A percentile compares a stretch with the other conserved stretches of the same genome.
These are phyloP conservation scores for Tanacetum coccineum DNA, from an alignment of 129 eudicot genomes.

Conservation along the genomic window DNA sequence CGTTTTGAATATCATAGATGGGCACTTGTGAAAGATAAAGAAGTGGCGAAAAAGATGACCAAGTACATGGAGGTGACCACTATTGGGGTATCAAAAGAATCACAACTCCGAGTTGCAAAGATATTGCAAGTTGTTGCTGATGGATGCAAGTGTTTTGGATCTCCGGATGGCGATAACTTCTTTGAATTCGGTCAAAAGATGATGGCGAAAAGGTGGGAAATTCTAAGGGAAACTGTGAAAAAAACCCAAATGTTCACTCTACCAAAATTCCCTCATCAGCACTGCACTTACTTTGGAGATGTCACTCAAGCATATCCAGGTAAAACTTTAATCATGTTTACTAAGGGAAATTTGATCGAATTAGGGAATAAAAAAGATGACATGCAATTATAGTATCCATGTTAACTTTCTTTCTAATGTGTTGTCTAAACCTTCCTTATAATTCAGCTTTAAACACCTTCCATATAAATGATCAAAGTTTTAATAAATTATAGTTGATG, in stretches of 20 bases:
- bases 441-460: too few relatives aligned
- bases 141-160: conserved; percentile 43
- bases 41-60: conserved; percentile 65
- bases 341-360: too few relatives aligned
- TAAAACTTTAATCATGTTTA: too few relatives aligned
- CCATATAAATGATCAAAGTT: too few relatives aligned
- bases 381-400: background rate
- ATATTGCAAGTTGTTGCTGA: conserved; percentile 53
- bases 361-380: too few relatives aligned
- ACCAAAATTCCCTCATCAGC: conserved; percentile 44
- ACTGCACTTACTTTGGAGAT: conserved; percentile 52
- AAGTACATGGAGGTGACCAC: conserved; percentile 57
- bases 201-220: conserved; percentile 72
- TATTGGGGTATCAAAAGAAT: conserved; percentile 81
- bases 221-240: conserved; percentile 43
- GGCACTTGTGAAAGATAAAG: conserved; percentile 87
- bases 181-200: conserved; percentile 37
- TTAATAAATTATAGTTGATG: too few relatives aligned
- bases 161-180: conserved; percentile 34
- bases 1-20: conserved; percentile 37
- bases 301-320: conserved; percentile 61
- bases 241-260: conserved; percentile 33
- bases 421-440: too few relatives aligned
- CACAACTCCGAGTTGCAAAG: conserved; percentile 73
- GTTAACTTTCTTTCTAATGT: too few relatives aligned